These are phyloP conservation scores for Paecilomyces variotii DNA, from an alignment of 2,329 filamentous ascomycete genomes.

Conservation along the genomic window DNA sequence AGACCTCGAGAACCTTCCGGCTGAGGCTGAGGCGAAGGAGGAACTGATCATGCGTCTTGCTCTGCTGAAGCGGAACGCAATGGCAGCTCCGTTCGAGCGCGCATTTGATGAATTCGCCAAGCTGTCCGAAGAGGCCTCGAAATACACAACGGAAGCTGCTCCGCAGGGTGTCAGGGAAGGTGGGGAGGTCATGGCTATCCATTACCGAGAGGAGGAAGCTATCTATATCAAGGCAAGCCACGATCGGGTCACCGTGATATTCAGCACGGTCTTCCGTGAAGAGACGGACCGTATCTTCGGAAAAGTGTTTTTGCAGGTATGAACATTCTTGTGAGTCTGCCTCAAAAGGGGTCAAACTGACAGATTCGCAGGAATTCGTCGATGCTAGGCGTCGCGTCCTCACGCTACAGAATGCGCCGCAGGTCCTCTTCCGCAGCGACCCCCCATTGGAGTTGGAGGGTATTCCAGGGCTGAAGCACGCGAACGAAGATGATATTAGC, in stretches of 20 bases:
- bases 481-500: constrained; percentile 76
- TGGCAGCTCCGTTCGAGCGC: constrained; percentile 97
- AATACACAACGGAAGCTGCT: constrained; percentile 88
- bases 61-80: constrained; percentile 92
- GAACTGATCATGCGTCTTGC: constrained; percentile 81
- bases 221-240: constrained; percentile 98
- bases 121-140: constrained; percentile 78
- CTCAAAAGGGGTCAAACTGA: constrained; percentile 1
- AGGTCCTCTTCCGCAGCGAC: constrained; percentile 93
- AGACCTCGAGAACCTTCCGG: constrained; percentile 79
- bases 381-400: constrained; percentile 72
- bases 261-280: constrained; percentile 95
- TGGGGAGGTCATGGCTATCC: constrained; percentile 88
- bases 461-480: constrained; percentile 70
- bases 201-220: constrained; percentile 97
- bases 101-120: constrained; percentile 89
- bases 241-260: constrained; percentile 97
- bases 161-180: constrained; percentile 85
- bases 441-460: constrained; percentile 85
- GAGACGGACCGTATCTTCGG: constrained; percentile 97
- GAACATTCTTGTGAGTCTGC: not conserved
- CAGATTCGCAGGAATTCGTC: constrained; percentile 68
- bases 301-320: constrained; percentile 84
- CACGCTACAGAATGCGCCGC: constrained; percentile 94
- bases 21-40: constrained; percentile 74